A percentile compares a stretch with the other conserved stretches of the same genome.
Conservation (phyloP, 495 filamentous ascomycete species). For the Penicillium lagena region DNA sequence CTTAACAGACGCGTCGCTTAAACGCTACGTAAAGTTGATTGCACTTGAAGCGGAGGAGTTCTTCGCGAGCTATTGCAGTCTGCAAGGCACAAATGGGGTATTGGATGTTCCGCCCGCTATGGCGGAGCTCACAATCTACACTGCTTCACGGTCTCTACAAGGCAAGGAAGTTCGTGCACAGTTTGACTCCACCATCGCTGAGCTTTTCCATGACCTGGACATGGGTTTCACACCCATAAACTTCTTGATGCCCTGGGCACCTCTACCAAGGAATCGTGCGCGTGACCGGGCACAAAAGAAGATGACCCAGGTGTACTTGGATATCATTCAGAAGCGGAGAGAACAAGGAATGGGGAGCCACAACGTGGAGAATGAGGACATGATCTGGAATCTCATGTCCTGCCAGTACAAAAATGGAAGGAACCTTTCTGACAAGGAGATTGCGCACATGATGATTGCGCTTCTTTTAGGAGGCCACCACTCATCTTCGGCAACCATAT, state of each 20-base stretch:
- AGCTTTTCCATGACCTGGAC: constrained; percentile 60
- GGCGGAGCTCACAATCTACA: constrained; percentile 59
- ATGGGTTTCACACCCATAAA: constrained; percentile 61
- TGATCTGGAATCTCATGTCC: constrained; percentile 65
- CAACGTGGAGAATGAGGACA: constrained; percentile 54
- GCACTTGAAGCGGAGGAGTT: constrained; percentile 46
- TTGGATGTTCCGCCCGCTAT: constrained; percentile 49
- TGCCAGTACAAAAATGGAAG: constrained; percentile 59
- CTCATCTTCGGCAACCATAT: constrained; percentile 50
- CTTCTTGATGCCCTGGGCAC: constrained; percentile 58
- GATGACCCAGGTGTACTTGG: constrained; percentile 52
- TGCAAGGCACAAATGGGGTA: constrained; percentile 40
- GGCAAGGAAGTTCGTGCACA: constrained; percentile 57
- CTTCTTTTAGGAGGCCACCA: constrained; percentile 64
- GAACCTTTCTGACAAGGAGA: constrained; percentile 52
- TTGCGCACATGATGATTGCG: constrained; percentile 66
- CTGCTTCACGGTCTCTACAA: constrained; percentile 57
- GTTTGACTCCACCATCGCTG: constrained; percentile 57
- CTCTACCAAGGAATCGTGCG: constrained; percentile 55
- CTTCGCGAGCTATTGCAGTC: constrained; percentile 35
- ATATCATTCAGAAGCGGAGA: constrained; percentile 51
- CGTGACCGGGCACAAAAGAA: constrained; percentile 52
- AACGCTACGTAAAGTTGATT: constrained; percentile 56
- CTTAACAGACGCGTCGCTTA: constrained; percentile 54
- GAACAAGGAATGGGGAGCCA: constrained; percentile 36